Conservation (phyloP, 371 early-diverging fungal species). For the Lichtheimia ramosa region DNA sequence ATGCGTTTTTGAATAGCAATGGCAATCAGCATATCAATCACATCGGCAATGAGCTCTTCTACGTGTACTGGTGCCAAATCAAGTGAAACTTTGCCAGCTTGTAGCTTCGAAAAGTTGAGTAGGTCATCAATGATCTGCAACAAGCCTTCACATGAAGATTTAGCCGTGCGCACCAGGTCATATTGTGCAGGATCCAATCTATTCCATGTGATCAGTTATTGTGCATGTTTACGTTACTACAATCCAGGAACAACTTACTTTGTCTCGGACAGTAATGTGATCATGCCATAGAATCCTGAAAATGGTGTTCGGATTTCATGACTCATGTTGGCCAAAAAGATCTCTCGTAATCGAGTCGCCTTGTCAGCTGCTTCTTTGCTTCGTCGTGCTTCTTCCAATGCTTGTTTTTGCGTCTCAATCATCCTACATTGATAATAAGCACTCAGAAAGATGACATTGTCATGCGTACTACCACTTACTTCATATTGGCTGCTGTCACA, state of each 20-base stretch:
- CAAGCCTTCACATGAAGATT: too few relatives aligned
- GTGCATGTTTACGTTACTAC: too few relatives aligned
- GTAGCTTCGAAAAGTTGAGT: too few relatives aligned
- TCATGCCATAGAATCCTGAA: slow-evolving; percentile 62
- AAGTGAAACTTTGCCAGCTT: too few relatives aligned
- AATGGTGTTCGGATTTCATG: slow-evolving; percentile 58
- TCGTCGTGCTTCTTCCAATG: slow-evolving; percentile 39
- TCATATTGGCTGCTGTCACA: slow-evolving; percentile 38
- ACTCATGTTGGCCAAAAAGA: slow-evolving; percentile 64
- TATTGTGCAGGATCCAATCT: too few relatives aligned
- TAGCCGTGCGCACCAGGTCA: too few relatives aligned
- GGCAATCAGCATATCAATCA: too few relatives aligned
- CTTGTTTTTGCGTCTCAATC: slow-evolving; percentile 51
- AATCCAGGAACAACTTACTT: background rate
- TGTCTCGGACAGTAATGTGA: slow-evolving; percentile 55
- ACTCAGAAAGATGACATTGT: background rate
- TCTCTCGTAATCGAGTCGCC: slow-evolving; percentile 46
- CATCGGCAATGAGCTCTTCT: too few relatives aligned
- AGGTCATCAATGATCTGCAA: too few relatives aligned
- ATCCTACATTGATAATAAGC: slow-evolving; percentile 18
- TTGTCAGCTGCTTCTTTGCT: slow-evolving; percentile 47
- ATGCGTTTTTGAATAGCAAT: too few relatives aligned
- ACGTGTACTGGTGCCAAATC: too few relatives aligned
- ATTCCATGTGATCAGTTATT: too few relatives aligned
- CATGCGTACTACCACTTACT: slow-evolving; percentile 5